Conservation (phyloP, 179 eudicot species). For the Gypsophila paniculata region DNA sequence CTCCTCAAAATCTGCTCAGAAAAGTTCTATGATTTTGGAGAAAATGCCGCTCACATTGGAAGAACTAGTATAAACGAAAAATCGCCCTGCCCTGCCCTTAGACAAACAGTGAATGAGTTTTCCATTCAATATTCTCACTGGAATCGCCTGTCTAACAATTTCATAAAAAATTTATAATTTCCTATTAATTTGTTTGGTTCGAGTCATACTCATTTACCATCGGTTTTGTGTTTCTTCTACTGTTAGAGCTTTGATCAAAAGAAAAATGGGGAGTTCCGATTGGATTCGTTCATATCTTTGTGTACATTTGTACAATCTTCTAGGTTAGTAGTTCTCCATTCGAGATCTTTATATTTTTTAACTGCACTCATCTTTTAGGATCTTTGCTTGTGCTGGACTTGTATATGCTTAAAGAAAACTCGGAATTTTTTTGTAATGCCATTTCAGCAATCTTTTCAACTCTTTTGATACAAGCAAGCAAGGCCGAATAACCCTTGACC, state of each 20-base stretch:
- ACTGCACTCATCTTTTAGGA: neutral
- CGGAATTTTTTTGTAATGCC: neutral
- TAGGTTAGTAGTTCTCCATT: constrained; percentile 40
- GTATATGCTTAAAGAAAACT: neutral
- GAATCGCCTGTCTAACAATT: neutral
- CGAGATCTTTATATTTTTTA: neutral
- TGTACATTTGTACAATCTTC: constrained; percentile 83
- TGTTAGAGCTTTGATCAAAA: constrained; percentile 78
- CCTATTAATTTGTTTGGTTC: neutral
- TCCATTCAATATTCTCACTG: neutral
- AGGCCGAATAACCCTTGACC: constrained; percentile 82
- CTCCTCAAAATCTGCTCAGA: neutral
- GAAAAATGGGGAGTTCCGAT: constrained; percentile 67
- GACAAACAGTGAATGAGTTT: neutral
- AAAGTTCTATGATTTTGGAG: neutral
- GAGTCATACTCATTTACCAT: constrained; percentile 4
- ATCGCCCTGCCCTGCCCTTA: neutral
- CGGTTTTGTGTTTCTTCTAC: constrained; percentile 8
- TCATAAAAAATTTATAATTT: neutral
- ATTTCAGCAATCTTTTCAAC: constrained; percentile 74
- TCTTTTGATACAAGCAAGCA: constrained; percentile 84
- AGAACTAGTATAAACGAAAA: neutral
- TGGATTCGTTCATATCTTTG: constrained; percentile 79
- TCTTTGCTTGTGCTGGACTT: neutral
- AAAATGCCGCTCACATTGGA: neutral